Percentiles rank a stretch among this genome's conserved stretches.
phyloP scores from a whole-genome alignment of 208 protist species.

The Vickermania ingenoplastis region DNA sequence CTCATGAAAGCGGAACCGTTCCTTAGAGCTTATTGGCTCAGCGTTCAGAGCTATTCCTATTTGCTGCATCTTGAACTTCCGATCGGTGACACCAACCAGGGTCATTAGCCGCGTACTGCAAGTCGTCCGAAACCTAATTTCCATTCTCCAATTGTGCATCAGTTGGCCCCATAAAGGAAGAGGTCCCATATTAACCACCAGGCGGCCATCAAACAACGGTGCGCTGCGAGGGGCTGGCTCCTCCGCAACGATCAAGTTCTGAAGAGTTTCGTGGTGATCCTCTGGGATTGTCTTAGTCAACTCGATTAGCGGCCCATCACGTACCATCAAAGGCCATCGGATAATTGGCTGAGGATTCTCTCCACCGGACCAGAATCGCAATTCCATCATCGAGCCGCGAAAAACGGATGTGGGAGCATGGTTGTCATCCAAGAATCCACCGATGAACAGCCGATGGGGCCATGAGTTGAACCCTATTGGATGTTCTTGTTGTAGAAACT shows the following conservation, averaged over 20 bases:
- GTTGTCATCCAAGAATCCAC: constrained; percentile 61
- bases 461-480: constrained; percentile 82
- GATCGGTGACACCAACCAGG: constrained; percentile 72
- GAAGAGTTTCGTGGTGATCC: constrained; percentile 71
- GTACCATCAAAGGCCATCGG: constrained; percentile 63
- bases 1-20: constrained; percentile 77
- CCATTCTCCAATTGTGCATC: constrained; percentile 81
- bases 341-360: constrained; percentile 36
- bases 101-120: constrained; percentile 66
- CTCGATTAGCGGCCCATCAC: constrained; percentile 49
- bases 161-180: constrained; percentile 67
- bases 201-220: constrained; percentile 67
- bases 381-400: constrained; percentile 56
- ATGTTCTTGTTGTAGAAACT: constrained; percentile 80
- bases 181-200: constrained; percentile 71
- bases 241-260: constrained; percentile 33
- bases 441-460: constrained; percentile 81
- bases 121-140: constrained; percentile 77
- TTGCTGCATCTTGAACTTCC: constrained; percentile 79
- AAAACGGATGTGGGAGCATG: constrained; percentile 55
- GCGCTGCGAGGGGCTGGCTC: constrained; percentile 38
- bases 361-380: constrained; percentile 60
- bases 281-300: constrained; percentile 54
- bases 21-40: constrained; percentile 67
- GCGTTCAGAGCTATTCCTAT: constrained; percentile 82